Evolutionary conservation across 1,284 basidiomycete genomes (phyloP), one percentile per base, ranked within the genome.

Genomic region (Testicularia cyperi): DNA sequence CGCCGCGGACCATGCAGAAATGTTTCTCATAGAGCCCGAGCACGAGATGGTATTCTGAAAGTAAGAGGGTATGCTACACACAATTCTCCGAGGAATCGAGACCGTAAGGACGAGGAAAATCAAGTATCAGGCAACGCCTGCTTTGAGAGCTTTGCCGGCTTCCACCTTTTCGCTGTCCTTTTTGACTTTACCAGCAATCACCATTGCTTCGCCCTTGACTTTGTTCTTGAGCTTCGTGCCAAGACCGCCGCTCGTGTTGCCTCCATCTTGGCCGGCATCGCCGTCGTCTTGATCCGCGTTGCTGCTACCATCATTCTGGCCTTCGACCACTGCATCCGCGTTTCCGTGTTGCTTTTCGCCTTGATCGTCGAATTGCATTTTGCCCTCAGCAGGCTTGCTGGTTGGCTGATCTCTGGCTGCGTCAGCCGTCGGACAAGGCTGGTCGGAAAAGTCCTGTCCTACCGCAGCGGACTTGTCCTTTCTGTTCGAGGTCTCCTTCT

Each of bases 171-270:
- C 55, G 4, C 51, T 42, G 13, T 64, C 46, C 20, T 48, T 36
- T 6, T 31, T 44, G 6, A 65, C 35, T 19, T 52, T 47, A 2
- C 63, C 63, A 1, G 46, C 33, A 13, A 56, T n/a, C 12, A 65
- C 34, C 35, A 56, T 65, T 2, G 55, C 49, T 28, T 57, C 45
- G 12, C 63, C 58, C 22, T 58, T 62, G 13, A 62, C 14, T 35
- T 44, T 52, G 34, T 54, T 30, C 23, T 53, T 61, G 34, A 57
- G 27, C 27, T 38, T 58, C 25, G 9, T 18, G 31, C 20, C 36
- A 38, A 15, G 37, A 28, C 40, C 4, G 18, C 34, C 22, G 12
- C 20, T 8, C n/a, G 15, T 26, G 4, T 29, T 43, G 24, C 23
- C 30, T n/a, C n/a, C n/a, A n/a, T n/a, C n/a, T n/a, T n/a, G n/a